These are phyloP conservation scores for Aspergillus candidus DNA, from an alignment of 2,329 filamentous ascomycete genomes.

Conservation along the genomic window DNA sequence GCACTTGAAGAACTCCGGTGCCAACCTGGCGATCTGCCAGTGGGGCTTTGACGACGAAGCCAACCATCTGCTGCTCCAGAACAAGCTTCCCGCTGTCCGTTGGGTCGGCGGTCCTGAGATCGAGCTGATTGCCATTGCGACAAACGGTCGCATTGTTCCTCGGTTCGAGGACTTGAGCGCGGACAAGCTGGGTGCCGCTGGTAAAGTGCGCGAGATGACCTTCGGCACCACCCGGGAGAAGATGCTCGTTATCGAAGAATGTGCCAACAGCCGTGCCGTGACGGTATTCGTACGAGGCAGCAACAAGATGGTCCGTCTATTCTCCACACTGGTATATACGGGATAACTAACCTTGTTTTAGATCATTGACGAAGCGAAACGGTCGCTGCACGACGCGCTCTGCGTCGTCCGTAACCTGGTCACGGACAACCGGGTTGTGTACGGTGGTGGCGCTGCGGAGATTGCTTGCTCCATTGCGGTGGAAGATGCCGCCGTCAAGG, in stretches of 20 bases:
- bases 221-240: slow-evolving; percentile 98
- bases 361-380: slow-evolving; percentile 99
- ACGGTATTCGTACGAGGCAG: slow-evolving; percentile 94
- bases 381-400: slow-evolving; percentile 92
- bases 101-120: slow-evolving; percentile 99
- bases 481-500: slow-evolving; percentile 85
- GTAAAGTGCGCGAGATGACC: slow-evolving; percentile 86
- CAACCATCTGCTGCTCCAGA: slow-evolving; percentile 94
- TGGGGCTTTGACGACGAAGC: slow-evolving; percentile 99
- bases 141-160: slow-evolving; percentile 94
- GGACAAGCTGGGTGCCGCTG: slow-evolving; percentile 85
- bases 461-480: slow-evolving; percentile 96
- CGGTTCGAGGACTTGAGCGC: slow-evolving; percentile 89
- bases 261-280: slow-evolving; percentile 92
- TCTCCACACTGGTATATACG: not conserved
- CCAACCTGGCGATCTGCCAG: slow-evolving; percentile 96
- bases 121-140: slow-evolving; percentile 96
- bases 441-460: slow-evolving; percentile 92
- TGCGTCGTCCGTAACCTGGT: slow-evolving; percentile 97
- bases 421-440: slow-evolving; percentile 92
- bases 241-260: slow-evolving; percentile 99
- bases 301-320: slow-evolving; percentile 85
- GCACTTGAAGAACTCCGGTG: slow-evolving; percentile 94
- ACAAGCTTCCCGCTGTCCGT: slow-evolving; percentile 87
- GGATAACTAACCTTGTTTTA: slow-evolving; percentile 33